Conservation (phyloP, 345 rosid genomes). For the Salix arbutifolia region DNA sequence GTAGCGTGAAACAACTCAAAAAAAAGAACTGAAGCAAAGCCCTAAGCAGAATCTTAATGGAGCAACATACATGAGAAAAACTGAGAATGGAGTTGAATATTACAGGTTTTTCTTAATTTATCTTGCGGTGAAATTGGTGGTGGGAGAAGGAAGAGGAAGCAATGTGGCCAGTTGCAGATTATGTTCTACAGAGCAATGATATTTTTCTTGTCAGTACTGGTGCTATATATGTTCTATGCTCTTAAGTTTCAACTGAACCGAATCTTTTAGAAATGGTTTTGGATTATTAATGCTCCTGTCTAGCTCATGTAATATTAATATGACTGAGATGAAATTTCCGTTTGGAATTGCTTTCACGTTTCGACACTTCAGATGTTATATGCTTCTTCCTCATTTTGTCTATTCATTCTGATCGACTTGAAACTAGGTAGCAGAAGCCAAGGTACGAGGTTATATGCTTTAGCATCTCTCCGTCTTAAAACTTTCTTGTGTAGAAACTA, state of each 20-base stretch:
- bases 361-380: background rate
- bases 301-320: background rate
- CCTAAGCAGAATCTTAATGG: background rate
- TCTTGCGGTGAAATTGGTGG: background rate
- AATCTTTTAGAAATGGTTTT: too few relatives aligned
- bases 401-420: background rate
- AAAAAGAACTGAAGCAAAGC: background rate
- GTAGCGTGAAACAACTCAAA: too few relatives aligned
- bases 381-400: background rate
- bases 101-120: too few relatives aligned
- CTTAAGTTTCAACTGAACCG: too few relatives aligned
- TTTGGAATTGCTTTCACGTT: too few relatives aligned
- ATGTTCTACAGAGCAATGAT: background rate
- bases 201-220: too few relatives aligned
- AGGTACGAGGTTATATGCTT: background rate
- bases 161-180: background rate
- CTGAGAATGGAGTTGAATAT: background rate
- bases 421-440: background rate
- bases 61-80: background rate
- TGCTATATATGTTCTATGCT: too few relatives aligned
- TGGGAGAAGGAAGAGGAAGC: background rate
- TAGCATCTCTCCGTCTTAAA: background rate
- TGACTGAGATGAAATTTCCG: too few relatives aligned
- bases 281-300: background rate
- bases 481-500: background rate